Evolutionary conservation across 768 basidiomycete genomes (phyloP).

Genomic region (Lentinula boryana): DNA sequence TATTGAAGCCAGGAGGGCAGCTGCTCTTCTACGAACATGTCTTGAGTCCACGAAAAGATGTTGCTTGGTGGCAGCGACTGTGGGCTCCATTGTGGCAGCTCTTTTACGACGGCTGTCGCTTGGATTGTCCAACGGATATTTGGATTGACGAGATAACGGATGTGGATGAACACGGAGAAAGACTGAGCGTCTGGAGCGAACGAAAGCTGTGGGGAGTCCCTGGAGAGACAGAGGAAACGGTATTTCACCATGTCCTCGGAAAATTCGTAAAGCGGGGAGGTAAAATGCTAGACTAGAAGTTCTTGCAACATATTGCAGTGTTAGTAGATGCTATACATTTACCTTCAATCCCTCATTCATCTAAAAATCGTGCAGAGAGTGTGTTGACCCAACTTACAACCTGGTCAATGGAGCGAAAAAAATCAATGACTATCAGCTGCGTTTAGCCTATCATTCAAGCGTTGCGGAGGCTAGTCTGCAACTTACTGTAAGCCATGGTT

Average conservation of each 20-base stretch:
- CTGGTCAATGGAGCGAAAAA: too few species aligned
- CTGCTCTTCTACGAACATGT: slow-evolving; percentile 72
- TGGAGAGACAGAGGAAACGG: slow-evolving; percentile 46
- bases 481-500: too few species aligned
- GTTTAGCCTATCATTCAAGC: too few species aligned
- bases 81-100: slow-evolving; percentile 68
- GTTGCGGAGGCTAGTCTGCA: too few species aligned
- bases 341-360: too few species aligned
- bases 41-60: slow-evolving; percentile 39
- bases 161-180: slow-evolving; percentile 15
- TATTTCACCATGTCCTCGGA: slow-evolving; percentile 59
- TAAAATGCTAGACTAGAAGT: background rate
- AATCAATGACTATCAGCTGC: too few species aligned
- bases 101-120: slow-evolving; percentile 55
- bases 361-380: too few species aligned
- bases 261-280: slow-evolving; percentile 41
- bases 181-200: slow-evolving; percentile 43
- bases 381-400: too few species aligned
- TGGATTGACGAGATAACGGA: slow-evolving; percentile 33
- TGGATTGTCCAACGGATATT: slow-evolving; percentile 52
- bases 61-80: slow-evolving; percentile 64
- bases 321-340: too few species aligned
- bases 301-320: background rate
- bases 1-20: slow-evolving; percentile 59
- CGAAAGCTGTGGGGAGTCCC: slow-evolving; percentile 41